phyloP scores from a whole-genome alignment of 163 green algal genomes.

The Coccomyxa subellipsoidea region DNA sequence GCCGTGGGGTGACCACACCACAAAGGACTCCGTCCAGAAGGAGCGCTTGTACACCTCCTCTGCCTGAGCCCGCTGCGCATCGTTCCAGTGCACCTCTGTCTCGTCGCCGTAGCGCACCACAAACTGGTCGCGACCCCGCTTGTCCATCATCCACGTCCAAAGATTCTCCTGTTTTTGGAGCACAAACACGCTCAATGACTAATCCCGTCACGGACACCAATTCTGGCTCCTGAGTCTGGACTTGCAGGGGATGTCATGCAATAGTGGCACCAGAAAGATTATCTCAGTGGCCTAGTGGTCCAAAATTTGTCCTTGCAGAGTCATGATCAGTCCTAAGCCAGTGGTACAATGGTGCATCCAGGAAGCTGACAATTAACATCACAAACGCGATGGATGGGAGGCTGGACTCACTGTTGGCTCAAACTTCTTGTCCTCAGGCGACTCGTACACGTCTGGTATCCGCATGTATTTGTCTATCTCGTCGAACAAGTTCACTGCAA shows the following conservation, averaged over 20 bases:
- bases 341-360: too few relatives aligned
- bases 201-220: too few relatives aligned
- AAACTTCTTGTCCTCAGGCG: slow-evolving; percentile 53
- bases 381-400: too few relatives aligned
- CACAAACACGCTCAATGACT: too few relatives aligned
- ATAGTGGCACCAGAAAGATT: too few relatives aligned
- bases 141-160: slow-evolving; percentile 85
- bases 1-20: slow-evolving; percentile 89
- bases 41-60: slow-evolving; percentile 63
- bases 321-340: too few relatives aligned
- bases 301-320: too few relatives aligned
- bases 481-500: slow-evolving; percentile 89
- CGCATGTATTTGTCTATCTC: slow-evolving; percentile 87
- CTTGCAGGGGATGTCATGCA: too few relatives aligned
- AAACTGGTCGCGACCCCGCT: slow-evolving; percentile 92
- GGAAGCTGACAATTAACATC: too few relatives aligned
- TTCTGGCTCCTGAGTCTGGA: too few relatives aligned
- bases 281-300: too few relatives aligned
- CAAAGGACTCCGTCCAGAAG: slow-evolving; percentile 93
- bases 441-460: slow-evolving; percentile 77
- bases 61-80: slow-evolving; percentile 46
- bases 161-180: slow-evolving; percentile 86
- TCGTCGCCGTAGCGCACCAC: slow-evolving; percentile 80
- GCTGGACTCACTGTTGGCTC: slow-evolving; percentile 17
- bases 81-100: slow-evolving; percentile 92